These are phyloP conservation scores for Colletotrichum trifolii DNA, from an alignment of 2,329 filamentous ascomycete genomes.

Conservation along the genomic window DNA sequence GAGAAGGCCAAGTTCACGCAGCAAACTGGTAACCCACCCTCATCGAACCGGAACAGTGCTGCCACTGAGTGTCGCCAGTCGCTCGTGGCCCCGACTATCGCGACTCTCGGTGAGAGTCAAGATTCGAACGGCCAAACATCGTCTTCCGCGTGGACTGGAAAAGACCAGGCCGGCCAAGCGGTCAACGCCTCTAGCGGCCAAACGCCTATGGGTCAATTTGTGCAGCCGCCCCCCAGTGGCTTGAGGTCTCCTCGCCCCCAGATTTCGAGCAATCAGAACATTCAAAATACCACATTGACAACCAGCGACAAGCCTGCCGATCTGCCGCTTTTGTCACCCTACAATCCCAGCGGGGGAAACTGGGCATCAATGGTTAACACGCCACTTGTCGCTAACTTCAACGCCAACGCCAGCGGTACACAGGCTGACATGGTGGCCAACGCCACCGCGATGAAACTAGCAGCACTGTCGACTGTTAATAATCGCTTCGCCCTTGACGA, in stretches of 20 bases:
- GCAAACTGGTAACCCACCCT: conserved; percentile 88
- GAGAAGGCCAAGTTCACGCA: conserved; percentile 98
- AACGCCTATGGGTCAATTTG: conserved; percentile 93
- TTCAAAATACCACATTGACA: conserved; percentile 86
- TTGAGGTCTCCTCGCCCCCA: conserved; percentile 84
- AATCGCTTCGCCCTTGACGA: conserved; percentile 98
- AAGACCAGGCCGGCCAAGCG: conserved; percentile 58
- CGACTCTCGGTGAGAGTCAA: conserved; percentile 70
- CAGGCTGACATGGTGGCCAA: conserved; percentile 99
- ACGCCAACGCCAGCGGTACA: conserved; percentile 63
- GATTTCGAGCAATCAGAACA: conserved; percentile 73
- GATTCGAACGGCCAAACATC: conserved; percentile 73
- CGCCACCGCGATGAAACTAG: conserved; percentile 98
- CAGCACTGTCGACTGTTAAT: conserved; percentile 96
- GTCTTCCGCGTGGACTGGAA: conserved; percentile 80
- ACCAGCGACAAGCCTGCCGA: conserved; percentile 77
- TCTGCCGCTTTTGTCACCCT: conserved; percentile 88
- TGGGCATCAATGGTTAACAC: conserved; percentile 99
- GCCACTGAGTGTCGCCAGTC: conserved; percentile 82
- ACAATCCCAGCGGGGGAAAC: conserved; percentile 82
- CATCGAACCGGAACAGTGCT: conserved; percentile 92
- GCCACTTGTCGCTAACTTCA: conserved; percentile 91
- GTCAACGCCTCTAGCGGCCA: conserved; percentile 84
- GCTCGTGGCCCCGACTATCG: conserved; percentile 79
- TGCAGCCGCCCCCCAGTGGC: conserved; percentile 78